A percentile compares a stretch with the other conserved stretches of the same genome.
These are phyloP conservation scores for Artemisia tridentata DNA, from an alignment of 129 eudicot genomes.

Conservation along the genomic window DNA sequence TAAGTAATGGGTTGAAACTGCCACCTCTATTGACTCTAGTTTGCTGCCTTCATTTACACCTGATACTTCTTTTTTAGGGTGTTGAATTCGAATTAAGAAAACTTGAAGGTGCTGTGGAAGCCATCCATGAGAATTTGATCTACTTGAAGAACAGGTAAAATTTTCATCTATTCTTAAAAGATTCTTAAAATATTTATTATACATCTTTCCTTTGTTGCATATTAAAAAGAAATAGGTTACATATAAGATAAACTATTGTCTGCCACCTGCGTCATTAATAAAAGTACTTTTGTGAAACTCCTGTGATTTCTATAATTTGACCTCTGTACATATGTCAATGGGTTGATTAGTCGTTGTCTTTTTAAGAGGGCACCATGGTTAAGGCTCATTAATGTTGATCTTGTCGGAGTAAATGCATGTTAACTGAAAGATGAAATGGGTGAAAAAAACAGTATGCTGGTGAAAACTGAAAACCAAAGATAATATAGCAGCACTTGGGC, in stretches of 20 bases:
- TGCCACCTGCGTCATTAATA: background rate
- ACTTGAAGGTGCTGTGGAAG: slow-evolving; percentile 77
- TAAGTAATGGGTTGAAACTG: background rate
- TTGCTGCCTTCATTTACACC: slow-evolving; percentile 1
- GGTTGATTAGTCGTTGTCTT: no score
- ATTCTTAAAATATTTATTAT: no score
- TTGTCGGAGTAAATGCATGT: background rate
- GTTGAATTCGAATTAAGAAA: slow-evolving; percentile 76
- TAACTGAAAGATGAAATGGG: no score
- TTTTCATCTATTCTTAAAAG: background rate
- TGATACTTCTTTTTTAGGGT: slow-evolving; percentile 49
- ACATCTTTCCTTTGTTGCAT: background rate
- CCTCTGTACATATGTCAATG: no score
- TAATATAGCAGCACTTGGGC: no score
- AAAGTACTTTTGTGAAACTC: background rate
- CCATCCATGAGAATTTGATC: slow-evolving; percentile 67
- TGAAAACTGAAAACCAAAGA: no score
- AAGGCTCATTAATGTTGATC: background rate
- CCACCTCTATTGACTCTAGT: background rate
- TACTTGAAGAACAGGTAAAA: slow-evolving; percentile 62
- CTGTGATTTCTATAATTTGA: background rate
- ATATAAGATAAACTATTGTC: background rate
- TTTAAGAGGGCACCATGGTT: no score
- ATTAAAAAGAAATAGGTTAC: background rate
- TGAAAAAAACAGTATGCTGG: no score